Conservation (phyloP, 768 basidiomycete genomes). For the Mycena chlorophos region DNA sequence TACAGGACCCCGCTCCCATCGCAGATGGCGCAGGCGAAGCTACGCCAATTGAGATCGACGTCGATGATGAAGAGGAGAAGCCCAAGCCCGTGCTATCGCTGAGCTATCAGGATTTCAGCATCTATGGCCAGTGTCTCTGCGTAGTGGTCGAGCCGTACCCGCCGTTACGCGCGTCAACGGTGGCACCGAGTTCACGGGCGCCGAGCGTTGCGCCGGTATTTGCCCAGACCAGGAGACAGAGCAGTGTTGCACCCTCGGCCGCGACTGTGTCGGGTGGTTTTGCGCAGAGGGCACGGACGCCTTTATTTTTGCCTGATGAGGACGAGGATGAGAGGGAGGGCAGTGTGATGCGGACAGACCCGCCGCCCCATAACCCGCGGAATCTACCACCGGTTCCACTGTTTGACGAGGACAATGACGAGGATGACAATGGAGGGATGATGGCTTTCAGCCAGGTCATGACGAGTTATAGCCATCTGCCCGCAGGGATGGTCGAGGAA, state of each 20-base stretch:
- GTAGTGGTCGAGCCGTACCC: constrained; percentile 85
- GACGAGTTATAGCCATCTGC: constrained; percentile 53
- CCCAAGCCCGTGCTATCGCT: constrained; percentile 70
- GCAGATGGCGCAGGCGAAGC: constrained; percentile 7
- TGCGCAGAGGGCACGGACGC: constrained; percentile 47
- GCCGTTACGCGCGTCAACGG: constrained; percentile 40
- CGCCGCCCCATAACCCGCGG: constrained; percentile 20
- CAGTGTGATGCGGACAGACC: constrained; percentile 41
- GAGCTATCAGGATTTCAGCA: constrained; percentile 67
- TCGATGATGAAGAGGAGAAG: constrained; percentile 70
- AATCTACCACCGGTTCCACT: constrained; percentile 43
- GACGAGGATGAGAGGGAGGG: constrained; percentile 44
- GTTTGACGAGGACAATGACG: constrained; percentile 40
- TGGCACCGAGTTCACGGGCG: constrained; percentile 34
- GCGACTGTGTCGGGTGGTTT: constrained; percentile 22
- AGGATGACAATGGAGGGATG: constrained; percentile 53
- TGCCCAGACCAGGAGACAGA: constrained; percentile 26
- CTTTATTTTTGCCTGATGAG: constrained; percentile 74
- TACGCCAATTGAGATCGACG: constrained; percentile 44
- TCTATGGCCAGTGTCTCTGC: constrained; percentile 73
- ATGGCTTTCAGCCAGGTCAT: constrained; percentile 77
- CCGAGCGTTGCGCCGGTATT: constrained; percentile 24
- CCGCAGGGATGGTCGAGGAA: constrained; percentile 63
- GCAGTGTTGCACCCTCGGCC: constrained; percentile 38
- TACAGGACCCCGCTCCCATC: neutral